Evolutionary conservation across 306 rosid species (phyloP).

Genomic region (Hippophae rhamnoides): DNA sequence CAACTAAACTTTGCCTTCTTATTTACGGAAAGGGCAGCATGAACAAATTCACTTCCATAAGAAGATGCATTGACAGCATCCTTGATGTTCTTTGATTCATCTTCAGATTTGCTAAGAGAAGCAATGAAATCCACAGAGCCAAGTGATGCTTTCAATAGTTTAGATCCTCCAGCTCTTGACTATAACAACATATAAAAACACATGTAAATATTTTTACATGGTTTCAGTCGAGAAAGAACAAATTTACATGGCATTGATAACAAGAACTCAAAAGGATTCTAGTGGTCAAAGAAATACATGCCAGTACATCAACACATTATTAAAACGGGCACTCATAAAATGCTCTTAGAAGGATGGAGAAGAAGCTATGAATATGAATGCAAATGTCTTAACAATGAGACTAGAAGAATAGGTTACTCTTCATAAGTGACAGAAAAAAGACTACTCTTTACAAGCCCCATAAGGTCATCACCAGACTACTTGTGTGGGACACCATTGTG

Average conservation of each 20-base stretch:
- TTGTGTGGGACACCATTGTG: no score
- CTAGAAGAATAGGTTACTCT: no score
- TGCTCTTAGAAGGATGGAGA: no score
- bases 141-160: constrained; percentile 67
- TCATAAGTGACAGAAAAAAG: no score
- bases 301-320: no score
- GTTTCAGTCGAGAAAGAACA: constrained; percentile 11
- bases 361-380: no score
- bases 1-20: constrained; percentile 48
- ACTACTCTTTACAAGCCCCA: no score
- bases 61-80: constrained; percentile 80
- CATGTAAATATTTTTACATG: constrained; percentile 18
- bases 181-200: constrained; percentile 36
- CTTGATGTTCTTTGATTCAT: constrained; percentile 59
- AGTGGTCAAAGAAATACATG: no score
- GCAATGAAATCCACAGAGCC: constrained; percentile 95
- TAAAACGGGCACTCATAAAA: no score
- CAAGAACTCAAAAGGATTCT: no score
- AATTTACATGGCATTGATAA: constrained; percentile 3
- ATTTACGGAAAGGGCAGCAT: constrained; percentile 80
- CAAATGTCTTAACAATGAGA: no score
- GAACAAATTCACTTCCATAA: constrained; percentile 84
- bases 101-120: constrained; percentile 64
- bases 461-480: no score
- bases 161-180: constrained; percentile 52